A percentile compares a stretch with the other conserved stretches of the same genome.
Conservation (phyloP, 1,139 yeast species). For the Yamadazyma aaseri region DNA sequence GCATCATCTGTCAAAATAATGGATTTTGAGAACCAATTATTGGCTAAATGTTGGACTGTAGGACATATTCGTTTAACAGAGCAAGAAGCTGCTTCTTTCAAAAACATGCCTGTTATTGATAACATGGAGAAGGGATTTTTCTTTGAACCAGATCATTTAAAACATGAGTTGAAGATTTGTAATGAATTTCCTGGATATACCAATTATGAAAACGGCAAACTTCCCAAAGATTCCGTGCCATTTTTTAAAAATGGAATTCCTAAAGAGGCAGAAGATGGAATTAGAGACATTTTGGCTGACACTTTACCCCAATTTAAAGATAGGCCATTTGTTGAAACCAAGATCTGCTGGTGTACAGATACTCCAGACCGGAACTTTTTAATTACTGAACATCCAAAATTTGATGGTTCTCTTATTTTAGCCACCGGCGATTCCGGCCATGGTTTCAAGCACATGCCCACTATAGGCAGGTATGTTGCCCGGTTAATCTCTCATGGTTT, state of each 20-base stretch:
- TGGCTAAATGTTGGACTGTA: constrained; percentile 29
- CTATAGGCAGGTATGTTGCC: constrained; percentile 12
- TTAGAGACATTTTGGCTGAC: constrained; percentile 13
- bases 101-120: constrained; percentile 37
- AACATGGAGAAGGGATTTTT: constrained; percentile 26
- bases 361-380: constrained; percentile 13
- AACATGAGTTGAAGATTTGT: constrained; percentile 12
- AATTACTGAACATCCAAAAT: constrained; percentile 12
- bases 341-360: constrained; percentile 17
- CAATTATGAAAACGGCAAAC: constrained; percentile 9
- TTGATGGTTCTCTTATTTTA: constrained; percentile 7
- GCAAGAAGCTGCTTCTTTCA: constrained; percentile 25
- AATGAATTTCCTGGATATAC: constrained; percentile 15
- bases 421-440: constrained; percentile 19
- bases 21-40: constrained; percentile 26
- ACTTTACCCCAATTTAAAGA: constrained; percentile 9
- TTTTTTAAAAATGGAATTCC: constrained; percentile 4
- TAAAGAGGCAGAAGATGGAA: constrained; percentile 3
- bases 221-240: constrained; percentile 5
- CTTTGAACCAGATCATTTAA: constrained; percentile 22
- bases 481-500: constrained; percentile 3
- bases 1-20: constrained; percentile 30
- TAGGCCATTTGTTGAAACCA: constrained; percentile 11
- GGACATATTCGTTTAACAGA: constrained; percentile 33
- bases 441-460: constrained; percentile 16